These are phyloP conservation scores for Diversispora epigaea DNA, from an alignment of 192 early-diverging fungal genomes.

Conservation along the genomic window DNA sequence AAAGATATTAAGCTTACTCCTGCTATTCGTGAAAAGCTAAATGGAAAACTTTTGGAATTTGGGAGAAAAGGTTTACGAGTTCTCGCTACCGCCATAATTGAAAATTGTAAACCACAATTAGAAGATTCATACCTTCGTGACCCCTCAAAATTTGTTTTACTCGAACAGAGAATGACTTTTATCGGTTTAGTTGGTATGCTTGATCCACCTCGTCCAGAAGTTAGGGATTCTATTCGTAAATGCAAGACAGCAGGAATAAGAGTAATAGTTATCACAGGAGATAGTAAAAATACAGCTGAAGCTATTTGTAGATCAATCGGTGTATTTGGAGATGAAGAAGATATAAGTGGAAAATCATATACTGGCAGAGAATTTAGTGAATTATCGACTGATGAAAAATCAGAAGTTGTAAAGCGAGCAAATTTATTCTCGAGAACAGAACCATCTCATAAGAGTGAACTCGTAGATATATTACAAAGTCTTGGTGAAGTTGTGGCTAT, in stretches of 20 bases:
- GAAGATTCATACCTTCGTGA: conserved; percentile 55
- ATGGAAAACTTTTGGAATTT: conserved; percentile 69
- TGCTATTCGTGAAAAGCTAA: conserved; percentile 57
- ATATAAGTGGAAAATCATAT: conserved; percentile 66
- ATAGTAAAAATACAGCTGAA: conserved; percentile 97
- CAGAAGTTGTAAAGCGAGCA: conserved; percentile 68
- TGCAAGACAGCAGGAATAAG: conserved; percentile 95
- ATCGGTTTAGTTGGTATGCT: conserved; percentile 94
- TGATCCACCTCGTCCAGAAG: conserved; percentile 96
- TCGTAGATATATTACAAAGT: conserved; percentile 88
- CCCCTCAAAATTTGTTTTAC: conserved; percentile 61
- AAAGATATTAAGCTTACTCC: conserved; percentile 53
- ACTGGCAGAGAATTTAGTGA: conserved; percentile 97
- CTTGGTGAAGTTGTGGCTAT: conserved; percentile 86
- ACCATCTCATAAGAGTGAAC: conserved; percentile 91
- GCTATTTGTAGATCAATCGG: conserved; percentile 95
- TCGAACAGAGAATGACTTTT: conserved; percentile 89
- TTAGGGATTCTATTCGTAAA: conserved; percentile 74
- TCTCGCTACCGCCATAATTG: conserved; percentile 86
- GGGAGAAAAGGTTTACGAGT: conserved; percentile 84
- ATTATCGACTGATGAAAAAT: conserved; percentile 71
- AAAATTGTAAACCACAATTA: conserved; percentile 56
- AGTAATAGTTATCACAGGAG: conserved; percentile 98
- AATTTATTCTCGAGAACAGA: conserved; percentile 93
- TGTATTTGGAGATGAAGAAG: conserved; percentile 72